Percentiles rank a stretch among this genome's conserved stretches.
Conservation (phyloP, 768 basidiomycete genomes). For the Daedaleopsis sinensis region DNA sequence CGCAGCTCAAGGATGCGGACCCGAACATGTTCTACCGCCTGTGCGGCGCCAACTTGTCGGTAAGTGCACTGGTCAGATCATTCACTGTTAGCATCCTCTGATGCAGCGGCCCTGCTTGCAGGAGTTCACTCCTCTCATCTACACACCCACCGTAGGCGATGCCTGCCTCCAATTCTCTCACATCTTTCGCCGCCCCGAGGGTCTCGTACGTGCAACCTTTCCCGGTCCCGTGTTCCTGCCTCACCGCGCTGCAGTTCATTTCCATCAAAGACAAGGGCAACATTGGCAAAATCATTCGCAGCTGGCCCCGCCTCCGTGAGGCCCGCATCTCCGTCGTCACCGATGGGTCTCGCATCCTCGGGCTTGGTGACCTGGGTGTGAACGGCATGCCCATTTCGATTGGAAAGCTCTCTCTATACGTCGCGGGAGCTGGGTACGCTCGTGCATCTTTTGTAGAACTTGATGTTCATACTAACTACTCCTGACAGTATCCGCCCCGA, state of each 20-base stretch:
- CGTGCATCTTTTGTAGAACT: neutral
- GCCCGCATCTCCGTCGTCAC: slow-evolving; percentile 93
- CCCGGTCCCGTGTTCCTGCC: neutral
- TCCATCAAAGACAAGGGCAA: slow-evolving; percentile 85
- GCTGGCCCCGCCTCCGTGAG: slow-evolving; percentile 73
- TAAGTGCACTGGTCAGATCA: slow-evolving; percentile 31
- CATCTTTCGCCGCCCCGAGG: slow-evolving; percentile 76
- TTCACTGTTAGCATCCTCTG: neutral
- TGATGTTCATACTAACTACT: neutral
- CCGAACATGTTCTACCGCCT: slow-evolving; percentile 78
- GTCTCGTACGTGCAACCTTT: slow-evolving; percentile 48
- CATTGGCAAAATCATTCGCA: slow-evolving; percentile 66
- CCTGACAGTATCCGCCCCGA: slow-evolving; percentile 65
- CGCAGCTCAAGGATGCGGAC: slow-evolving; percentile 73
- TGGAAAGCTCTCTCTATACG: slow-evolving; percentile 90
- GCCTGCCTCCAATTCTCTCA: slow-evolving; percentile 85
- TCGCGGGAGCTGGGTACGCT: slow-evolving; percentile 84
- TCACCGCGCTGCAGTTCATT: slow-evolving; percentile 52
- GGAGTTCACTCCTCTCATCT: slow-evolving; percentile 78
- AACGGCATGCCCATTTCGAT: slow-evolving; percentile 90
- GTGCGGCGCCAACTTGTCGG: slow-evolving; percentile 71
- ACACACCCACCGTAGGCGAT: slow-evolving; percentile 92
- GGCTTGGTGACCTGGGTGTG: slow-evolving; percentile 81
- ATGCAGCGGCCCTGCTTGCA: slow-evolving; percentile 20
- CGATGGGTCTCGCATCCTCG: slow-evolving; percentile 90